Percentiles rank a stretch among this genome's conserved stretches.
Conservation (phyloP, 768 basidiomycete species). For the Panaeolus cyanescens region DNA sequence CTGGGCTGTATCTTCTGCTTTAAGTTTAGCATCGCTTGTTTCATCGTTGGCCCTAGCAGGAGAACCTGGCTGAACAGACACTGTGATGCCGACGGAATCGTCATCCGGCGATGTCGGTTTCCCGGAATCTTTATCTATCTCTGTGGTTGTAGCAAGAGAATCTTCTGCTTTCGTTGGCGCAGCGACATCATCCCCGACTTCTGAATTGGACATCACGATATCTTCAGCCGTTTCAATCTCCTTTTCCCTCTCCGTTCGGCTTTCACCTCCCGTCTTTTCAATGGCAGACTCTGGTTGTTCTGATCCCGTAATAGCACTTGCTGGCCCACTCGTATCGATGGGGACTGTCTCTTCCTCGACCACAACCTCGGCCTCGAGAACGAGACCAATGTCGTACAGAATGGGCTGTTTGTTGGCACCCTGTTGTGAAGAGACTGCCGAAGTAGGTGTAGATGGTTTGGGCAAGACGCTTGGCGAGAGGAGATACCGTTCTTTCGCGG, state of each 20-base stretch:
- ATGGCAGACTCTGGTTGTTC: neutral
- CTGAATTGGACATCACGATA: neutral
- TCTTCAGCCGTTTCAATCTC: neutral
- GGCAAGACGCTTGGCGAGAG: conserved; percentile 30
- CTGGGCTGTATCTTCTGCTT: no score
- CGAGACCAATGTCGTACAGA: conserved; percentile 38
- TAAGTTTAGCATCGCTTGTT: no score
- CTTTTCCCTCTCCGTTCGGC: conserved; percentile 8
- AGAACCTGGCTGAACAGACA: neutral
- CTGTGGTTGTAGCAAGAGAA: neutral
- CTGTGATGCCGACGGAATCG: neutral
- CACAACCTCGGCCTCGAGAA: conserved; percentile 34
- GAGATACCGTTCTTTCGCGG: conserved; percentile 40
- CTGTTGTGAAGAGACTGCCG: neutral
- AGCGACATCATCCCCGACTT: neutral
- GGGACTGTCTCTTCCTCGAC: conserved; percentile 23
- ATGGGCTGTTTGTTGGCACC: conserved; percentile 11
- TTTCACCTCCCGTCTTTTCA: neutral
- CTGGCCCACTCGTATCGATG: neutral
- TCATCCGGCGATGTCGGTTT: neutral
- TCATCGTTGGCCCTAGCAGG: no score
- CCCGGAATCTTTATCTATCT: neutral
- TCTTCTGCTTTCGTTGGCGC: neutral
- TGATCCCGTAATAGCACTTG: neutral
- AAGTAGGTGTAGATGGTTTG: neutral